phyloP scores from a whole-genome alignment of 176 grass and related monocot genomes.

The Eleusine coracana region DNA sequence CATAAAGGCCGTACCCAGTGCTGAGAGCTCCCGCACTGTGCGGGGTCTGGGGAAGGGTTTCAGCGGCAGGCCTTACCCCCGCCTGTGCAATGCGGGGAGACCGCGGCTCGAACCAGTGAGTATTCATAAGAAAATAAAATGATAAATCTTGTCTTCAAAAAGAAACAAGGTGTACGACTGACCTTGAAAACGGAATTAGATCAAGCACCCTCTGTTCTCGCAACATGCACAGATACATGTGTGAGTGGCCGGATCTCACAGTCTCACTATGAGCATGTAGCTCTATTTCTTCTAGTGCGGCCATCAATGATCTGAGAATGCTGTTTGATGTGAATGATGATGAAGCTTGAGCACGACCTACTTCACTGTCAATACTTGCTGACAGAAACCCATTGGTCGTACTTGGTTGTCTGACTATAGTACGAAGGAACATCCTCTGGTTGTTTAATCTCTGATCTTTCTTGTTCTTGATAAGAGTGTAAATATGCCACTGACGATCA shows the following conservation, averaged over 20 bases:
- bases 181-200: slow-evolving; percentile 91
- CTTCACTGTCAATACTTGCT: slow-evolving; percentile 62
- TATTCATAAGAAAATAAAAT: slow-evolving; percentile 31
- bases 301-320: slow-evolving; percentile 90
- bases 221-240: slow-evolving; percentile 94
- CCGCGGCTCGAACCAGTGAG: too few relatives aligned
- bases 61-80: too few relatives aligned
- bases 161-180: slow-evolving; percentile 40
- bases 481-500: slow-evolving; percentile 97
- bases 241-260: slow-evolving; percentile 79
- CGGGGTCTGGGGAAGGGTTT: too few relatives aligned
- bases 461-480: slow-evolving; percentile 74
- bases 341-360: slow-evolving; percentile 52
- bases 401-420: slow-evolving; percentile 85
- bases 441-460: slow-evolving; percentile 55
- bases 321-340: slow-evolving; percentile 85
- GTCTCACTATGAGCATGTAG: slow-evolving; percentile 80
- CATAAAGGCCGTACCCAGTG: too few relatives aligned
- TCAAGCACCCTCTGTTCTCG: slow-evolving; percentile 71
- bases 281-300: slow-evolving; percentile 94
- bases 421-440: slow-evolving; percentile 94
- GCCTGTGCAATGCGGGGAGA: too few relatives aligned
- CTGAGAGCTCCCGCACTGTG: too few relatives aligned
- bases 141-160: slow-evolving; percentile 20
- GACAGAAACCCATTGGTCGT: slow-evolving; percentile 64